Percentiles rank a stretch among this genome's conserved stretches.
Evolutionary conservation across 306 rosid species (phyloP).

Genomic region (Dalbergia cultrata): DNA sequence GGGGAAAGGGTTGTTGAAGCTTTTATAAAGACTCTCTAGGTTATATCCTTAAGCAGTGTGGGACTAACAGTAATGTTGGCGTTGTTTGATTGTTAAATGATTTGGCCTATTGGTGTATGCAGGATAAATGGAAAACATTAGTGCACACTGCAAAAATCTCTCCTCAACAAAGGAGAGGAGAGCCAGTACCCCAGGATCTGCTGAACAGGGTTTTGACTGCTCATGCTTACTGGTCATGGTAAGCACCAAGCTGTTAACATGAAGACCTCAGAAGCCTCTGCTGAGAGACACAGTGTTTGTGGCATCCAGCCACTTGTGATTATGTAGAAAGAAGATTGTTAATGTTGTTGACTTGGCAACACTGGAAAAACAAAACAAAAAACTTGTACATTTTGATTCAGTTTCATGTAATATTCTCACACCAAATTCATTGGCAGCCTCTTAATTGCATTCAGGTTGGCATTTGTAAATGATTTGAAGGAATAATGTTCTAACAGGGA

Average conservation of each 20-base stretch:
- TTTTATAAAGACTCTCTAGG: too few relatives aligned
- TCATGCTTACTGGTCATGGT: constrained; percentile 82
- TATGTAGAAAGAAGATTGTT: constrained; percentile 55
- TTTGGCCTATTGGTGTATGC: constrained; percentile 30
- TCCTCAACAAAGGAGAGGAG: constrained; percentile 96
- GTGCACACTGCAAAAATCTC: constrained; percentile 92
- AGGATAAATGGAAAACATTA: constrained; percentile 98
- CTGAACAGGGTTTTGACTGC: constrained; percentile 87
- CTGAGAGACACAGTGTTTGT: constrained; percentile 48
- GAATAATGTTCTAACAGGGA: constrained; percentile 64
- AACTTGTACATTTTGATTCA: constrained; percentile 73
- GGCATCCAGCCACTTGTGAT: constrained; percentile 52
- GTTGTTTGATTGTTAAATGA: constrained; percentile 18
- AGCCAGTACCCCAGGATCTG: constrained; percentile 90
- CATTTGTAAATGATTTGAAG: constrained; percentile 77
- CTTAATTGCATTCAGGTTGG: constrained; percentile 55
- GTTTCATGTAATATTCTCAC: constrained; percentile 73
- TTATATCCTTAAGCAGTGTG: too few relatives aligned
- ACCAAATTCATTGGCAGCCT: constrained; percentile 66
- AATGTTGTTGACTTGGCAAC: constrained; percentile 54
- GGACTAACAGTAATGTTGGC: too few relatives aligned
- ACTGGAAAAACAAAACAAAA: constrained; percentile 40
- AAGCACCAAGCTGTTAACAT: constrained; percentile 60
- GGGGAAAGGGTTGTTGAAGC: too few relatives aligned
- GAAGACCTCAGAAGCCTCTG: constrained; percentile 54